Conservation (phyloP, 208 protist genomes). For the Trichomonas vaginalis region DNA sequence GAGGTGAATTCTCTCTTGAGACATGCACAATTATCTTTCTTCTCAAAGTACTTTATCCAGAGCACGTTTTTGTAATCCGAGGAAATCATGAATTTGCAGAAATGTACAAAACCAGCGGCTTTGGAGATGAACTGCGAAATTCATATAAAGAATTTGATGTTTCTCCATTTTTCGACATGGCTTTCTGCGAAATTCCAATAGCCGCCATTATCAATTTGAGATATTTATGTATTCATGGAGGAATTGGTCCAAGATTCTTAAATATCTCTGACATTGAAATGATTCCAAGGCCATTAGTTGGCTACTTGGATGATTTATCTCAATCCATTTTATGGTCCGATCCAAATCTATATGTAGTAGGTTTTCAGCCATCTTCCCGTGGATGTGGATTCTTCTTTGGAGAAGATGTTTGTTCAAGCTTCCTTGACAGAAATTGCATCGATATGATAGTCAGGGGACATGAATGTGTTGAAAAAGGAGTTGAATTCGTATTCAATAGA, state of each 20-base stretch:
- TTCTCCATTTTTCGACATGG: neutral
- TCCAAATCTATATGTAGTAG: neutral
- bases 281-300: neutral
- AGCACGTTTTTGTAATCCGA: neutral
- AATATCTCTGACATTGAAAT: neutral
- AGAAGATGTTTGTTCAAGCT: neutral
- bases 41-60: neutral
- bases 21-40: neutral
- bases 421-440: neutral
- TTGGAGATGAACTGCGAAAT: neutral
- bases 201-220: neutral
- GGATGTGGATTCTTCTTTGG: neutral
- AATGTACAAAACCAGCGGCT: neutral
- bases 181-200: neutral
- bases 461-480: neutral
- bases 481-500: neutral
- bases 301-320: neutral
- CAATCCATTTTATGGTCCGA: neutral
- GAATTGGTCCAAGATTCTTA: neutral
- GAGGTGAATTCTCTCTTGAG: neutral
- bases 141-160: neutral
- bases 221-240: neutral
- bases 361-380: neutral
- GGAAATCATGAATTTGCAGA: neutral
- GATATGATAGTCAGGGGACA: neutral